phyloP scores from a whole-genome alignment of 2,329 filamentous ascomycete genomes.

The Eutypa lata region DNA sequence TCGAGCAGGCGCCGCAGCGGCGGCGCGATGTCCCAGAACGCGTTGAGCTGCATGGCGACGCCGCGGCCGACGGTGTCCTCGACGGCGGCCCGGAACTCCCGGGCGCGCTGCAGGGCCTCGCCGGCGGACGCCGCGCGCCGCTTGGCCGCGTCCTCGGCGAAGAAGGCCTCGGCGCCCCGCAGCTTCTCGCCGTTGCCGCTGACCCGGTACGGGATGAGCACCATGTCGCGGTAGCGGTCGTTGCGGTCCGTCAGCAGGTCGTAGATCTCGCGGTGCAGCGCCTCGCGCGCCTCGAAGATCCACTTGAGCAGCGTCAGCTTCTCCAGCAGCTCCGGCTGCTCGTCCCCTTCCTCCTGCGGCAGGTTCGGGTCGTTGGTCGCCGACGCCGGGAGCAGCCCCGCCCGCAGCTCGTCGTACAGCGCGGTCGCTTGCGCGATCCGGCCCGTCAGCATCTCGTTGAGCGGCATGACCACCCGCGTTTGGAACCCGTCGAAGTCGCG shows the following conservation, averaged over 20 bases:
- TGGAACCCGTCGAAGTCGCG: conserved; percentile 84
- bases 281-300: conserved; percentile 93
- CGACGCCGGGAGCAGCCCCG: conserved; percentile 46
- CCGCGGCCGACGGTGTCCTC: conserved; percentile 83
- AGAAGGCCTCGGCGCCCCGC: conserved; percentile 76
- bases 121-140: conserved; percentile 68
- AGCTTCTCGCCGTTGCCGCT: conserved; percentile 78
- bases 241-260: conserved; percentile 83
- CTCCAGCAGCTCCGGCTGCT: conserved; percentile 88
- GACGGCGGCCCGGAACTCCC: conserved; percentile 74
- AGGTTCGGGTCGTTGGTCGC: conserved; percentile 69
- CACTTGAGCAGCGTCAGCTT: conserved; percentile 94
- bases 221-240: conserved; percentile 79
- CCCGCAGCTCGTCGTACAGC: conserved; percentile 73
- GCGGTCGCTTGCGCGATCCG: conserved; percentile 71
- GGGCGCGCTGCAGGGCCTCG: conserved; percentile 68
- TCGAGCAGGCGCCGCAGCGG: conserved; percentile 74
- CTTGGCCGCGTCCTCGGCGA: conserved; percentile 71
- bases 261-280: conserved; percentile 79
- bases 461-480: conserved; percentile 73
- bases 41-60: conserved; percentile 85
- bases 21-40: conserved; percentile 97
- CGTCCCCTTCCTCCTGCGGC: conserved; percentile 91
- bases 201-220: conserved; percentile 74
- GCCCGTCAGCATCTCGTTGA: conserved; percentile 75